Conservation (phyloP, 164 flowering plant genomes). For the Nymphaea colorata region DNA sequence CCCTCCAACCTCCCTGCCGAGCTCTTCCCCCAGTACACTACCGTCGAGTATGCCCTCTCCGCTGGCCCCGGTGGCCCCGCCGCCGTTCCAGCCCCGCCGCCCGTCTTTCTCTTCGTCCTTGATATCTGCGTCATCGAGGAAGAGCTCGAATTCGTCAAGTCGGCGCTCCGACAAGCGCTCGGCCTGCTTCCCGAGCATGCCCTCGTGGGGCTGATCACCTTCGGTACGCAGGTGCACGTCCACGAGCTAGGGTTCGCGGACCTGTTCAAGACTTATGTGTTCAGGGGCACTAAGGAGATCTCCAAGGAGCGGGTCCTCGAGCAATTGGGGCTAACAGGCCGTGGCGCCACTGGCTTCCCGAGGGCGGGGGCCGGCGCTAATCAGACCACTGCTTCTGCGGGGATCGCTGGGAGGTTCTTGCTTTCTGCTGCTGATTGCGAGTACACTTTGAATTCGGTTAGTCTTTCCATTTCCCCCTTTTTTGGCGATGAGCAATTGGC, state of each 20-base stretch:
- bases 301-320: slow-evolving; percentile 83
- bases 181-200: slow-evolving; percentile 83
- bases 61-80: slow-evolving; percentile 2
- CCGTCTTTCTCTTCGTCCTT: slow-evolving; percentile 67
- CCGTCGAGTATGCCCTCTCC: slow-evolving; percentile 42
- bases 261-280: slow-evolving; percentile 75
- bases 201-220: slow-evolving; percentile 72
- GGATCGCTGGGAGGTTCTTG: slow-evolving; percentile 46
- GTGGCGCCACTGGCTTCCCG: slow-evolving; percentile 25
- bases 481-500: background rate
- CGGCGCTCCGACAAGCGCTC: slow-evolving; percentile 59
- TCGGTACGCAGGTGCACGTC: slow-evolving; percentile 95
- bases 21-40: slow-evolving; percentile 66
- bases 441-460: slow-evolving; percentile 58
- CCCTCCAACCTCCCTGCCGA: slow-evolving; percentile 82
- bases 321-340: slow-evolving; percentile 52
- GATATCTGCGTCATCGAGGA: slow-evolving; percentile 89
- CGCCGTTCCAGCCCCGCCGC: slow-evolving; percentile 12
- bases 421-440: slow-evolving; percentile 89
- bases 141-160: slow-evolving; percentile 68
- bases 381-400: slow-evolving; percentile 21
- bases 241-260: slow-evolving; percentile 88
- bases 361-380: slow-evolving; percentile 19
- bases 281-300: slow-evolving; percentile 73
- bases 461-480: slow-evolving; percentile 4